Evolutionary conservation across 768 basidiomycete genomes (phyloP).

Genomic region (Pleurotus tuoliensis): DNA sequence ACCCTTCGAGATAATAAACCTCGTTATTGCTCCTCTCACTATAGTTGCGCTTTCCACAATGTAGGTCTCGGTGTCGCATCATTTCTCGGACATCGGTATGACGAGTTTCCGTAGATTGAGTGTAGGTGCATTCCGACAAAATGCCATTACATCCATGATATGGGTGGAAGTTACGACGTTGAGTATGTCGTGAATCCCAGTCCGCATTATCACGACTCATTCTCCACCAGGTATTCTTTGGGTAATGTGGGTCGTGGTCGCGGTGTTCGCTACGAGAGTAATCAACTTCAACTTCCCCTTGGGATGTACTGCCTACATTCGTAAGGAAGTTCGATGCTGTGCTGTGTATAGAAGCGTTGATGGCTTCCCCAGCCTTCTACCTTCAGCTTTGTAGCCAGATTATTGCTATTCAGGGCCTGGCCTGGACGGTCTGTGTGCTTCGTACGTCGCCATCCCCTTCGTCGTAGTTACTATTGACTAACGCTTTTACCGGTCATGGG

Average conservation of each 20-base stretch:
- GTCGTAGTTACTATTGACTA: background rate
- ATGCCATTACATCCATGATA: slow-evolving; percentile 4
- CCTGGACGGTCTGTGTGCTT: background rate
- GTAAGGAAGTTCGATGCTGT: background rate
- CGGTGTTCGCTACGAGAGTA: background rate
- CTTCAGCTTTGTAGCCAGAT: background rate
- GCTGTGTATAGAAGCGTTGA: background rate
- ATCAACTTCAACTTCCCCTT: slow-evolving; percentile 1
- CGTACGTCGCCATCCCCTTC: background rate
- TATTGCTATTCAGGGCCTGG: background rate
- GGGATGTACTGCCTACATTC: slow-evolving; percentile 1
- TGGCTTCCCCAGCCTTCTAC: background rate
- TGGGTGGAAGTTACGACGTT: background rate
- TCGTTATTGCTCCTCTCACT: background rate
- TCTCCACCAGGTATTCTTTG: background rate
- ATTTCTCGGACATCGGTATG: background rate
- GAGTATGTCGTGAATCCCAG: background rate
- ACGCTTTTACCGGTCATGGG: background rate
- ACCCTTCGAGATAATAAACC: background rate
- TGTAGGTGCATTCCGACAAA: background rate
- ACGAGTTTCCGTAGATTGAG: background rate
- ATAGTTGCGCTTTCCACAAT: background rate
- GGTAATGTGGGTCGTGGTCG: background rate
- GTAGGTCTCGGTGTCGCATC: background rate
- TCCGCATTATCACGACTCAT: background rate